A percentile compares a stretch with the other conserved stretches of the same genome.
These are phyloP conservation scores for Cryphonectria carpinicola DNA, from an alignment of 2,329 filamentous ascomycete genomes.

Conservation along the genomic window DNA sequence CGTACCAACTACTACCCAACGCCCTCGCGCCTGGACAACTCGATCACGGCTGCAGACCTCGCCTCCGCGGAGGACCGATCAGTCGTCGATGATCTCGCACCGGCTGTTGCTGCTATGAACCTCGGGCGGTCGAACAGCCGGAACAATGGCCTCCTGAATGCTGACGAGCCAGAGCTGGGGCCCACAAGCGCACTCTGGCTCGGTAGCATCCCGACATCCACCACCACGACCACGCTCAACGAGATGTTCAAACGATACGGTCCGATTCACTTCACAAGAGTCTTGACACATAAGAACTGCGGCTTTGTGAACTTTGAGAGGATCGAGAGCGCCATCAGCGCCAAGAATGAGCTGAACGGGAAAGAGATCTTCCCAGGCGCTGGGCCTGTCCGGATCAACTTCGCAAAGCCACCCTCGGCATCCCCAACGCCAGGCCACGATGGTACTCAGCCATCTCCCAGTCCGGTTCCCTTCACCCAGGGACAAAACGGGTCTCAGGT, in stretches of 20 bases:
- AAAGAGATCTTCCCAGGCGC: conserved; percentile 98
- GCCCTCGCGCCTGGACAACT: conserved; percentile 73
- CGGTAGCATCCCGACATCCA: conserved; percentile 95
- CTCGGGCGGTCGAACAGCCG: conserved; percentile 68
- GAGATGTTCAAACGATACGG: conserved; percentile 97
- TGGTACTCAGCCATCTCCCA: conserved; percentile 86
- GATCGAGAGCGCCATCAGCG: conserved; percentile 86
- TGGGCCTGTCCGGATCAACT: conserved; percentile 93
- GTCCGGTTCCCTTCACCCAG: conserved; percentile 79
- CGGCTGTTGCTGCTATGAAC: conserved; percentile 81
- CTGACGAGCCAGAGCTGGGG: conserved; percentile 81
- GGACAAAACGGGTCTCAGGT: conserved; percentile 51
- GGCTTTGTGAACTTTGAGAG: conserved; percentile 98
- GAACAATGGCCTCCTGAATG: conserved; percentile 68
- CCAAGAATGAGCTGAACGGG: conserved; percentile 85
- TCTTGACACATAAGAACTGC: conserved; percentile 98
- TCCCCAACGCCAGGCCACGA: conserved; percentile 89
- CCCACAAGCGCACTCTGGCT: conserved; percentile 96
- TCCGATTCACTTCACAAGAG: conserved; percentile 85
- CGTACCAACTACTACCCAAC: conserved; percentile 73
- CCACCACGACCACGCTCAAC: conserved; percentile 90
- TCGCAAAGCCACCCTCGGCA: conserved; percentile 91
- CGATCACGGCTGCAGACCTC: conserved; percentile 76
- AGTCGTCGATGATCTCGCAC: conserved; percentile 73
- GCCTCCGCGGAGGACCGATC: conserved; percentile 75